Percentiles rank a stretch among this genome's conserved stretches.
Conservation (phyloP, 306 rosid genomes). For the Cyclanthera cordifolia region DNA sequence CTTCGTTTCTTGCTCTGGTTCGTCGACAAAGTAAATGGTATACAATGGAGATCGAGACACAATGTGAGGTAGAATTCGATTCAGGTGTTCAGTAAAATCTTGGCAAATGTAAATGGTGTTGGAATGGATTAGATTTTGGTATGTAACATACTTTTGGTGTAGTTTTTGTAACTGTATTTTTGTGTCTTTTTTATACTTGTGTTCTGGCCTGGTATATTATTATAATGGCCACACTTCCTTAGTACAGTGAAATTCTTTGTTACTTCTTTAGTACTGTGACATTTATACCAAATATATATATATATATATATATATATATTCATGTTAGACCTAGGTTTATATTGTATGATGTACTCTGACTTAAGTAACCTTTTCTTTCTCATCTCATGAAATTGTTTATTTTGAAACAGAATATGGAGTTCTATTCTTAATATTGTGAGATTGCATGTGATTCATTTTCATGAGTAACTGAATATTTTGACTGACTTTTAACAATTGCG, state of each 20-base stretch:
- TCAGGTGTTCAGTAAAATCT: conserved; percentile 17
- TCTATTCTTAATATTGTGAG: neutral
- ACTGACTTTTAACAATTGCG: too few relatives aligned
- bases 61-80: conserved; percentile 20
- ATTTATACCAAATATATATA: conserved; percentile 8
- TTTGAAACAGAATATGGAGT: neutral
- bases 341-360: neutral
- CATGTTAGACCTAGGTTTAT: neutral
- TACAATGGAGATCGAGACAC: conserved; percentile 15
- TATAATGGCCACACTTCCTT: conserved; percentile 11
- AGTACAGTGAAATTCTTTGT: conserved; percentile 19
- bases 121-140: conserved; percentile 27
- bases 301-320: too few relatives aligned
- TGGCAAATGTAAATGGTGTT: conserved; percentile 44
- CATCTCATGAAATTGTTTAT: neutral
- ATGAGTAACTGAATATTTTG: neutral
- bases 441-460: neutral
- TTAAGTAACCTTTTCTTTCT: neutral
- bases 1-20: conserved; percentile 2
- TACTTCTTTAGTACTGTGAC: conserved; percentile 6
- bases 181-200: too few relatives aligned
- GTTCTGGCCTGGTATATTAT: too few relatives aligned
- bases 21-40: neutral
- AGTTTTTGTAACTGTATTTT: conserved; percentile 44
- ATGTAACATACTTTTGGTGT: conserved; percentile 22